Evolutionary conservation across 2,329 filamentous ascomycete genomes (phyloP).

Genomic region (Chlorencoelia australis): DNA sequence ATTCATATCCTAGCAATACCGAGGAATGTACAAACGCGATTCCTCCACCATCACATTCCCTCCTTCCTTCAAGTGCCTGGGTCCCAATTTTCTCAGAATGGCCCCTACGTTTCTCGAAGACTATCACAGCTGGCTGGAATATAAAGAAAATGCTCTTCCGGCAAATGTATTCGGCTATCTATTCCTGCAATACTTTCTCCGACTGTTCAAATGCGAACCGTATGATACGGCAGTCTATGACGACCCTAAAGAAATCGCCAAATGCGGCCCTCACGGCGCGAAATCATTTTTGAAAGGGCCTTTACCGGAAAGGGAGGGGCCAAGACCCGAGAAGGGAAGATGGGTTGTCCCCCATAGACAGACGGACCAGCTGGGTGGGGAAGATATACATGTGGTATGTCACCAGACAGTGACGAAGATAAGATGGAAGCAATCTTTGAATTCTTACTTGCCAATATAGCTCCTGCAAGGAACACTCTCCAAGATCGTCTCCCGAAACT

Average conservation of each 20-base stretch:
- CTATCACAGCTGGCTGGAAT: constrained; percentile 18
- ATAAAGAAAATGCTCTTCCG: constrained; percentile 18
- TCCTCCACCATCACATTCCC: too few species aligned
- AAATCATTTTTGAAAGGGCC: constrained; percentile 10
- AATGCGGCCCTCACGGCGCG: constrained; percentile 13
- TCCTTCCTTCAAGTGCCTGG: too few species aligned
- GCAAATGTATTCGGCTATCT: constrained; percentile 19
- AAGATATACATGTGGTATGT: constrained; percentile 16
- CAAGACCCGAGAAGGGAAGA: constrained; percentile 13
- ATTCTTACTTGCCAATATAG: too few species aligned
- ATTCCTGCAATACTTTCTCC: constrained; percentile 13
- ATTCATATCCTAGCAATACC: too few species aligned
- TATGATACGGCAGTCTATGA: constrained; percentile 14
- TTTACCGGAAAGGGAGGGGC: constrained; percentile 14
- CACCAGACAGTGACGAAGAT: constrained; percentile 8
- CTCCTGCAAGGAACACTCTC: too few species aligned
- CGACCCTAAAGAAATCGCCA: constrained; percentile 15
- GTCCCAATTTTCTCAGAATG: not conserved
- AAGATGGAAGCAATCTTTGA: too few species aligned
- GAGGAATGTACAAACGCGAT: too few species aligned
- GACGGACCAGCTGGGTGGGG: constrained; percentile 10
- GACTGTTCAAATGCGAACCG: constrained; percentile 14
- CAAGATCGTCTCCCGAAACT: too few species aligned
- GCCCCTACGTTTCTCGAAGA: constrained; percentile 8
- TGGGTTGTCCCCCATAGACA: constrained; percentile 20